Percentiles rank a stretch among this genome's conserved stretches.
Evolutionary conservation across 495 filamentous ascomycete genomes (phyloP).

Genomic region (Aspergillus campestris): DNA sequence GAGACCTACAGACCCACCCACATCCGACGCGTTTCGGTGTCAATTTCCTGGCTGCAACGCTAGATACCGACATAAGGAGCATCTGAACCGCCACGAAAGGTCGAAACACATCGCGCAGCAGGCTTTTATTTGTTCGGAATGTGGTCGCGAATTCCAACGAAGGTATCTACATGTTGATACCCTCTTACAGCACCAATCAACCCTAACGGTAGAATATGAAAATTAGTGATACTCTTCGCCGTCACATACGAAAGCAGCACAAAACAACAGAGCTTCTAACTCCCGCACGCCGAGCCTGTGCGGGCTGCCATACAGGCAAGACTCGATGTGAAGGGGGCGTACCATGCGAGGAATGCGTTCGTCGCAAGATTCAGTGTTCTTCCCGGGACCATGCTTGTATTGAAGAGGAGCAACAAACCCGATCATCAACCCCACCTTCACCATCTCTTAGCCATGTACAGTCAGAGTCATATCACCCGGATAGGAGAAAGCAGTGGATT

Average conservation of each 20-base stretch:
- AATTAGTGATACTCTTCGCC: slow-evolving; percentile 25
- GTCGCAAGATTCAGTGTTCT: slow-evolving; percentile 13
- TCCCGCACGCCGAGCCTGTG: slow-evolving; percentile 13
- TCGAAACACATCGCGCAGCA: slow-evolving; percentile 5
- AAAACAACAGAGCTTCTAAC: slow-evolving; percentile 8
- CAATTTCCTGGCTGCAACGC: slow-evolving; percentile 10
- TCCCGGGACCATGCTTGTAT: neutral
- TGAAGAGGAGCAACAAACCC: too few species aligned
- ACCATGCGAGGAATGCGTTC: slow-evolving; percentile 18
- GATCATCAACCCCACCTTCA: too few species aligned
- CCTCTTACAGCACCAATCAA: neutral
- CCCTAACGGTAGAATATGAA: too few species aligned
- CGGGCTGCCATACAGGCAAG: slow-evolving; percentile 15
- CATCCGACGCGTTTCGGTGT: slow-evolving; percentile 5
- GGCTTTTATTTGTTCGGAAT: slow-evolving; percentile 11
- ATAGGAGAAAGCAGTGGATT: slow-evolving; percentile 16
- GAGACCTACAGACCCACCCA: too few species aligned
- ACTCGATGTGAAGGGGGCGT: slow-evolving; percentile 19
- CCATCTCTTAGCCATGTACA: too few species aligned
- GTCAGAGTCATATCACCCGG: too few species aligned
- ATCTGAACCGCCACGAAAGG: slow-evolving; percentile 10
- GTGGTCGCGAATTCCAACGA: slow-evolving; percentile 12
- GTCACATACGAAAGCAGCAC: slow-evolving; percentile 15
- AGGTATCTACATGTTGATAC: slow-evolving; percentile 6
- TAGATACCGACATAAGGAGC: slow-evolving; percentile 13